Conservation (phyloP, 768 basidiomycete species). For the Austroboletus eburneus region DNA sequence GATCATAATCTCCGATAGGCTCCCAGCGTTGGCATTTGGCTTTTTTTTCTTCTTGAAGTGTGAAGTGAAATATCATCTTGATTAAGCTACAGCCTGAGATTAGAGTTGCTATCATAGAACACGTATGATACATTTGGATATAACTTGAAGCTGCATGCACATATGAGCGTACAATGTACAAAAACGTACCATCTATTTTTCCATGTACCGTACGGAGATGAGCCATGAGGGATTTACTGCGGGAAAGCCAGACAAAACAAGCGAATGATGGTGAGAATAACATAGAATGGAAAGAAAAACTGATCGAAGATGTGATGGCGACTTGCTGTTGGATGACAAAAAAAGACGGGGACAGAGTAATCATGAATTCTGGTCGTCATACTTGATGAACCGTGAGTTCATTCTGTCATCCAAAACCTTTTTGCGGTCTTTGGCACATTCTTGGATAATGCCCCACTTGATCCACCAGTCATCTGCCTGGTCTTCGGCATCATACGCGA, state of each 20-base stretch:
- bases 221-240: background rate
- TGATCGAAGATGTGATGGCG: background rate
- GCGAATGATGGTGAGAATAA: background rate
- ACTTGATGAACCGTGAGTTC: constrained; percentile 1
- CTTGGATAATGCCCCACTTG: constrained; percentile 47
- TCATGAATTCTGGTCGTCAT: background rate
- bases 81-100: background rate
- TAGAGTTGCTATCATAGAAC: background rate
- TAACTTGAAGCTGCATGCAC: background rate
- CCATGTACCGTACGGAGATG: background rate
- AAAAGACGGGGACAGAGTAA: background rate
- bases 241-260: background rate
- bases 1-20: no score
- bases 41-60: no score
- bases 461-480: constrained; percentile 64
- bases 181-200: background rate
- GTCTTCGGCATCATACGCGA: constrained; percentile 50
- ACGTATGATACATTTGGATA: constrained; percentile 4
- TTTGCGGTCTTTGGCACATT: constrained; percentile 31
- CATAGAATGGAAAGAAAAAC: background rate
- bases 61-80: no score
- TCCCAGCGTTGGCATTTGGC: no score
- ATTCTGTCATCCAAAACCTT: constrained; percentile 17
- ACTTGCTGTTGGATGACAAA: background rate
- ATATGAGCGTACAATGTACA: background rate